Percentiles rank a stretch among this genome's conserved stretches.
Conservation (phyloP, 176 grass and related monocot genomes). For the Lolium rigidum region DNA sequence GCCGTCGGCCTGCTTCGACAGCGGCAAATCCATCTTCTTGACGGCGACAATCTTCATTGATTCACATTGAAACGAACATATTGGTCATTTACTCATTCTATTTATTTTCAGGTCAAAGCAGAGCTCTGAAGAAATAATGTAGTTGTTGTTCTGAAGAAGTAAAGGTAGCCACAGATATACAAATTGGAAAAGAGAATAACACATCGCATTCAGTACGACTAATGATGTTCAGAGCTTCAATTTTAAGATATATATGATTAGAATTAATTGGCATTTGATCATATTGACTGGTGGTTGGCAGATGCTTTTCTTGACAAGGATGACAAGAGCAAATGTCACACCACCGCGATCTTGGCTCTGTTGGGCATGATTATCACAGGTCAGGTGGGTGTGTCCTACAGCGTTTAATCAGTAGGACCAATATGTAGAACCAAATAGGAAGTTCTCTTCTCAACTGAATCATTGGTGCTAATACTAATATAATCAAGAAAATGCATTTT, state of each 20-base stretch:
- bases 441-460: constrained; percentile 32
- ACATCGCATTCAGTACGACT: neutral
- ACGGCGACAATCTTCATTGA: constrained; percentile 79
- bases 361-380: constrained; percentile 15
- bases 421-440: constrained; percentile 16
- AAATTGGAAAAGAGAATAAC: neutral
- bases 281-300: constrained; percentile 50
- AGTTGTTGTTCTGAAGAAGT: neutral
- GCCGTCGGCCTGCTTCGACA: constrained; percentile 71
- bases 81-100: neutral
- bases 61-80: constrained; percentile 6
- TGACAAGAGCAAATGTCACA: constrained; percentile 40
- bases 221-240: neutral
- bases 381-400: constrained; percentile 24
- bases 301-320: constrained; percentile 39
- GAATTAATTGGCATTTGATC: constrained; percentile 23
- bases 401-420: neutral
- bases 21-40: constrained; percentile 97
- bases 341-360: constrained; percentile 36
- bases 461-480: constrained; percentile 20
- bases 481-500: constrained; percentile 1
- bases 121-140: neutral
- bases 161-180: neutral
- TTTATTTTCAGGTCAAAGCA: neutral
- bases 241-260: neutral